Base-by-base conservation (phyloP, 495 filamentous ascomycete genomes). In the Parathielavia appendiculata region DNA sequence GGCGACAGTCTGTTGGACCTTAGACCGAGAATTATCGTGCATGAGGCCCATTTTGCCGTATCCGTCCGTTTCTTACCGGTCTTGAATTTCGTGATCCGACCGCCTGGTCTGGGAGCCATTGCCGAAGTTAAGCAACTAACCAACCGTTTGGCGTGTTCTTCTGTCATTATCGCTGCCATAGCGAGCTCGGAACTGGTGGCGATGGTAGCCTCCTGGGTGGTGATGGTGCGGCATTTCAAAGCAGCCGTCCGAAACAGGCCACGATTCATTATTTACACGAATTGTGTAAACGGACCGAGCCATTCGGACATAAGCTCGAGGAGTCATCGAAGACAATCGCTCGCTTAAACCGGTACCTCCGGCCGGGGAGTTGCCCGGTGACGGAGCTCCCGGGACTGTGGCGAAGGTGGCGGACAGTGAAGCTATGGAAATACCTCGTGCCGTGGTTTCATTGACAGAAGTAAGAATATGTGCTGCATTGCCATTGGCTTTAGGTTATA, bases 21-120 rank as follows among this genome's bases (percentile, higher is more conserved):
- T 39, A 38, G 58, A 38, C 56, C 56, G 56, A 60, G 56, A n/a
- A 56, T 65, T 59, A 26, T 48, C 63, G 63, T 62, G 59, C 36
- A 32, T 57, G 58, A 2, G 51, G 39, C 26, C 56, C 41, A 51
- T 35, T 59, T 39, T 49, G 52, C 59, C 63, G 59, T 62, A 35
- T 5, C 49, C 47, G 56, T 53, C 56, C 59, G 63, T 60, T 45
- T 60, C 48, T 36, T 57, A 47, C 59, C 57, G 63, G 32, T 44
- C 38, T 57, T 51, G 48, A 32, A 57, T 64, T 62, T 62, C 63
- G 59, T 62, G 35, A 11, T 36, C 26, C 38, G 44, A 38, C 49
- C 11, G 20, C 34, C 45, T 4, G 20, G 58, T 41, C 50, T 50
- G 54, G 52, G 34, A 13, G 40, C 23, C 22, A 50, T 17, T 40